Conservation (phyloP, 768 basidiomycete genomes). For the Dioszegia hungarica region DNA sequence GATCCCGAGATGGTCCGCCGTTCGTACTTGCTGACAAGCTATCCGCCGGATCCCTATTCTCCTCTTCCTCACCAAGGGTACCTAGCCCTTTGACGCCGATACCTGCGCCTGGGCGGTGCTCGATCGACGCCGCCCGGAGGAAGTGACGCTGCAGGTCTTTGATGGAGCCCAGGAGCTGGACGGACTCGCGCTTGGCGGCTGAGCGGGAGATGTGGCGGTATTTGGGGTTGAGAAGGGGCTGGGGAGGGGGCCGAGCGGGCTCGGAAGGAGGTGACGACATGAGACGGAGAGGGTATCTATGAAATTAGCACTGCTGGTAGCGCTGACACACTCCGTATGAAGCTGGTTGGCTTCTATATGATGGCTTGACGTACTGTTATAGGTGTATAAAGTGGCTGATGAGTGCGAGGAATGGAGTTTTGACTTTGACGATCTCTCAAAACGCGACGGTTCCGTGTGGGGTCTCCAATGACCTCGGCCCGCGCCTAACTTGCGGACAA, state of each 20-base stretch:
- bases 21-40: background rate
- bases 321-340: too few species aligned
- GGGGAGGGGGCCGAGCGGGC: background rate
- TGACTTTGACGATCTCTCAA: background rate
- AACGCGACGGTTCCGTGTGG: background rate
- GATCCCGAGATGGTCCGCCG: constrained; percentile 2
- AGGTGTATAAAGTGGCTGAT: background rate
- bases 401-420: background rate
- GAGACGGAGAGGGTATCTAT: too few species aligned
- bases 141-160: constrained; percentile 94
- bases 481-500: too few species aligned
- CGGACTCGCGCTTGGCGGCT: constrained; percentile 87
- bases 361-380: background rate
- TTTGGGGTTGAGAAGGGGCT: constrained; percentile 24
- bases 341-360: background rate
- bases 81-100: constrained; percentile 49
- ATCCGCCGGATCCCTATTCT: background rate
- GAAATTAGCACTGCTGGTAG: too few species aligned
- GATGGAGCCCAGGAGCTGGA: constrained; percentile 91
- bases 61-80: constrained; percentile 60
- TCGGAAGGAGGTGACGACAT: constrained; percentile 3
- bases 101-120: constrained; percentile 30
- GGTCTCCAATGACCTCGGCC: background rate
- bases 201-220: constrained; percentile 40
- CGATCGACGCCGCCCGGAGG: constrained; percentile 31